A percentile compares a stretch with the other conserved stretches of the same genome.
Evolutionary conservation across 345 rosid genomes (phyloP).

Genomic region (Moringa oleifera): DNA sequence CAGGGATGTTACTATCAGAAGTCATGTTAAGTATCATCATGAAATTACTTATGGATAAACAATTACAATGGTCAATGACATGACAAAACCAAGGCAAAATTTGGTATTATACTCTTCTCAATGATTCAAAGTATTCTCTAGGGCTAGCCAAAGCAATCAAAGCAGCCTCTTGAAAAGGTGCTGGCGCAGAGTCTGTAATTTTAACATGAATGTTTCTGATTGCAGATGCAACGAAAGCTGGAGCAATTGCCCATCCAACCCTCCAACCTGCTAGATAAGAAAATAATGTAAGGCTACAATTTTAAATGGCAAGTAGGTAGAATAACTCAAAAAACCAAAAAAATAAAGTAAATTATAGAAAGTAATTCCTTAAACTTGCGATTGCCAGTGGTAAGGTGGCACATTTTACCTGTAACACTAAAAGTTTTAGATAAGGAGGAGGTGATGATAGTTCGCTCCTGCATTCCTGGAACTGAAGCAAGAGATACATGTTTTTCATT

Average conservation of each 20-base stretch:
- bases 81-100: background rate
- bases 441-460: constrained; percentile 48
- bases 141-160: constrained; percentile 41
- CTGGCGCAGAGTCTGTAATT: constrained; percentile 55
- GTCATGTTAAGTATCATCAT: background rate
- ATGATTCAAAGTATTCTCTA: constrained; percentile 29
- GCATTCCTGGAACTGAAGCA: constrained; percentile 57
- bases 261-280: constrained; percentile 45
- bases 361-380: background rate
- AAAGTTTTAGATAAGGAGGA: constrained; percentile 56
- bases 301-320: background rate
- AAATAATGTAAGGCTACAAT: background rate
- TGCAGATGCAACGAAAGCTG: constrained; percentile 37
- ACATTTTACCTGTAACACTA: constrained; percentile 44
- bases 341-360: too few relatives aligned
- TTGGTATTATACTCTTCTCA: constrained; percentile 33
- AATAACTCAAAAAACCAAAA: background rate
- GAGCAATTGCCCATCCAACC: constrained; percentile 67
- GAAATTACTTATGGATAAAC: background rate
- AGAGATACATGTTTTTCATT: constrained; percentile 34
- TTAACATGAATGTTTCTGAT: constrained; percentile 47
- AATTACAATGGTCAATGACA: background rate
- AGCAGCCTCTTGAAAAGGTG: constrained; percentile 66
- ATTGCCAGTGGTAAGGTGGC: background rate
- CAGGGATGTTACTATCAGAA: background rate